Base-by-base conservation (phyloP, 495 filamentous ascomycete genomes). In the Viridothelium virens region DNA sequence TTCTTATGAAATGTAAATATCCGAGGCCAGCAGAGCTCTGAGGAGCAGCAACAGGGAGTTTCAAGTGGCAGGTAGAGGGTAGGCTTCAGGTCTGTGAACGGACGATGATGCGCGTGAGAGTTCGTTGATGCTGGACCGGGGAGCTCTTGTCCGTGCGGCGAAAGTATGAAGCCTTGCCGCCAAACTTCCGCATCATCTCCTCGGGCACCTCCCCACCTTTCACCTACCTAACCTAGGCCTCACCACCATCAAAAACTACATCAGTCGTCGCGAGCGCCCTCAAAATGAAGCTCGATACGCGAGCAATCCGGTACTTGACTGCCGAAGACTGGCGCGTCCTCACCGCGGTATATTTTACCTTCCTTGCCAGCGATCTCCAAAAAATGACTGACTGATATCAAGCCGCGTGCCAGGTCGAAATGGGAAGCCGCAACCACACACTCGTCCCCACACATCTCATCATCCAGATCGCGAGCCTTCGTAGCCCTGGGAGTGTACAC, bases 401-500 rank as follows among this genome's bases (percentile, higher is more conserved):
- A 73, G 63, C 39, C 41, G 25, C 63, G 18, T 38, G 50, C 16
- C 72, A 96, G 92, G 89, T 92, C 70, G 94, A 99, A 77, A 86
- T 86, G 73, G 95, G 92, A 73, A 92, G 88, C 78, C 91, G 88
- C 73, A 97, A 97, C 81, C 94, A 99, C 78, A 94, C 97, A 79
- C 81, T 97, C 46, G 92, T 99, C 18, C 94, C 94, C 1, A 96
- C 92, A 2, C 82, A 91, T 3, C 77, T 99, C 67, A 97, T 97
- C 64, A 84, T 86, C 61, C 87, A 91, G 73, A 81, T 97, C 18
- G 86, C 92, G 2, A 86, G 89, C 56, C 84, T 97, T 41, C 85
- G 89, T 59, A 89, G 90, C 69, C 89, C 89, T 69, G 88, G 86
- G 63, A 89, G 90, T 47, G 91, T 96, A n/a, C 88, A 92, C 76